Percentiles rank a stretch among this genome's conserved stretches.
phyloP scores from a whole-genome alignment of 2,329 filamentous ascomycete species.

The Knoxdaviesia capensis region DNA sequence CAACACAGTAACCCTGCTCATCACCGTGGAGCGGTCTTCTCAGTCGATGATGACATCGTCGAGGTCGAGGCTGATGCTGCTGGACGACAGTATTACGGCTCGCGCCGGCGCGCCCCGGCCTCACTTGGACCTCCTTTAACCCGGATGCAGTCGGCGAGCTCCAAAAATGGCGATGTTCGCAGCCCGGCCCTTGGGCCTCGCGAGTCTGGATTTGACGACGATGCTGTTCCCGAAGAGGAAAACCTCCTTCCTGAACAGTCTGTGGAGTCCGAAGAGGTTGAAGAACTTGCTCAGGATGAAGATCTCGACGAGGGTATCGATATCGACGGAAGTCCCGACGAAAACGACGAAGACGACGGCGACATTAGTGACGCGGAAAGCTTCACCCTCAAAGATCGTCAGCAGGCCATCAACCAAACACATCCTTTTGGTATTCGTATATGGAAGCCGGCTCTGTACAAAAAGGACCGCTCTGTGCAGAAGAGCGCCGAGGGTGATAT shows the following conservation, averaged over 20 bases:
- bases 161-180: constrained; percentile 6
- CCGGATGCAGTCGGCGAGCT: constrained; percentile 18
- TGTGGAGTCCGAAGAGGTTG: constrained; percentile 11
- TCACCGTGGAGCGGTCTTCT: constrained; percentile 71
- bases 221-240: constrained; percentile 7
- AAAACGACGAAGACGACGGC: constrained; percentile 39
- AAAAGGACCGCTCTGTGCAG: constrained; percentile 90
- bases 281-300: constrained; percentile 10
- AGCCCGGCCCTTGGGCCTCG: too few relatives aligned
- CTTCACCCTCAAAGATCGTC: constrained; percentile 91
- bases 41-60: constrained; percentile 67
- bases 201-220: constrained; percentile 4
- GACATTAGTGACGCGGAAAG: constrained; percentile 84
- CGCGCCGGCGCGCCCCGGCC: constrained; percentile 15
- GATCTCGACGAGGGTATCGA: constrained; percentile 10
- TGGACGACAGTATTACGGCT: constrained; percentile 11
- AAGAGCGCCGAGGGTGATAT: constrained; percentile 94
- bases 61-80: constrained; percentile 56
- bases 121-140: constrained; percentile 13
- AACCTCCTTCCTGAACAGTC: constrained; percentile 11
- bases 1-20: constrained; percentile 54
- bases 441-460: constrained; percentile 97
- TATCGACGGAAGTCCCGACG: constrained; percentile 12
- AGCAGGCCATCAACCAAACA: constrained; percentile 95
- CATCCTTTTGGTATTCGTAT: constrained; percentile 97